phyloP scores from a whole-genome alignment of 139 green algal genomes.

The Bryopsis sp. region DNA sequence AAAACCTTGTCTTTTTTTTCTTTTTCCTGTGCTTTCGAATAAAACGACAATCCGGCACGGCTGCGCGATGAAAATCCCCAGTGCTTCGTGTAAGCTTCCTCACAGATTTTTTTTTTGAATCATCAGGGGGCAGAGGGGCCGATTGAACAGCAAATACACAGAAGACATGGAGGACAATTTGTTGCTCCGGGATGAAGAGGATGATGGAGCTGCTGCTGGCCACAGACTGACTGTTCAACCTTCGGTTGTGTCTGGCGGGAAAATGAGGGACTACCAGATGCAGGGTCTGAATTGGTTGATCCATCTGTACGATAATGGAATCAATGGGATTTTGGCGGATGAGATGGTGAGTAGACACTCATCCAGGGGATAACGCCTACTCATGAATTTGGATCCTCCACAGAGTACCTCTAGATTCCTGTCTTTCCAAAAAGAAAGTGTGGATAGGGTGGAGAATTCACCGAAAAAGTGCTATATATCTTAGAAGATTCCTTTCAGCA shows the following conservation, averaged over 20 bases:
- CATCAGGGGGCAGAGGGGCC: slow-evolving; percentile 30
- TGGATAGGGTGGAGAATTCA: not conserved
- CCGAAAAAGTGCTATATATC: no score
- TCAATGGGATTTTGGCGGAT: slow-evolving; percentile 99
- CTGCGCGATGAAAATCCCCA: not conserved
- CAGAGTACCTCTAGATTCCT: no score
- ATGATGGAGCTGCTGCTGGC: slow-evolving; percentile 35
- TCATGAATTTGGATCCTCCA: no score
- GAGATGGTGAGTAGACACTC: slow-evolving; percentile 72
- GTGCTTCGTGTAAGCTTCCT: not conserved
- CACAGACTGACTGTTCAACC: slow-evolving; percentile 79
- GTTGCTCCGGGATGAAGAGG: slow-evolving; percentile 83
- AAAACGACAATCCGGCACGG: no score
- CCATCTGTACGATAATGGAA: slow-evolving; percentile 96
- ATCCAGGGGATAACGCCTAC: no score
- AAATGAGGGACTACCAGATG: slow-evolving; percentile 97
- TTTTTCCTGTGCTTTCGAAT: no score
- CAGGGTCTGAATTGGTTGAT: slow-evolving; percentile 99
- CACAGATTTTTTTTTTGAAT: slow-evolving; percentile 14
- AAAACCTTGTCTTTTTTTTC: no score
- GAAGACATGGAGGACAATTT: slow-evolving; percentile 91
- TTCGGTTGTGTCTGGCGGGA: slow-evolving; percentile 74
- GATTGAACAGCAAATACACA: slow-evolving; percentile 47
- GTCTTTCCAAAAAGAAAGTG: no score
- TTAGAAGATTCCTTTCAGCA: no score